Percentiles rank a stretch among this genome's conserved stretches.
Conservation (phyloP, 441 rosid species). For the Syzygium syzygioides region DNA sequence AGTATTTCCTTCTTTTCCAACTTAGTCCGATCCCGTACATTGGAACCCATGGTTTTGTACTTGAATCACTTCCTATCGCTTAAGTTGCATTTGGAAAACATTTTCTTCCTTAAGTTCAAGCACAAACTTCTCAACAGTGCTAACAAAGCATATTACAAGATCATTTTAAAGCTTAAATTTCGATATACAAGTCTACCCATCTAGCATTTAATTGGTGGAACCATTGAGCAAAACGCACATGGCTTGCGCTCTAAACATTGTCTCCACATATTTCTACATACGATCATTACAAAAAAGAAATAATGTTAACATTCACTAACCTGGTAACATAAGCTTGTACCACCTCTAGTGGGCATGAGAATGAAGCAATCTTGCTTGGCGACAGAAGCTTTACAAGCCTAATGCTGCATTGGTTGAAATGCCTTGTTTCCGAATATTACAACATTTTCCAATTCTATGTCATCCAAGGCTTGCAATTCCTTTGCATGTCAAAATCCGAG, state of each 20-base stretch:
- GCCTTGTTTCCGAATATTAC: neutral
- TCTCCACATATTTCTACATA: neutral
- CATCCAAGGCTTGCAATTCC: neutral
- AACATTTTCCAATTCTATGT: neutral
- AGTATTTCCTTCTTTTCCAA: neutral
- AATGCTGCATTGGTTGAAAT: neutral
- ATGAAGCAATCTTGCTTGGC: neutral
- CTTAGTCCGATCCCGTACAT: neutral
- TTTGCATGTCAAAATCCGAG: neutral
- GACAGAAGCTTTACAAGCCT: neutral
- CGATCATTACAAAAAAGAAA: neutral
- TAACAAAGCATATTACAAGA: neutral
- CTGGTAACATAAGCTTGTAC: neutral
- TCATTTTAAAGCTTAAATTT: neutral
- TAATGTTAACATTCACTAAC: neutral
- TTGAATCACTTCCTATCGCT: neutral
- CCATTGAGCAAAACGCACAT: neutral
- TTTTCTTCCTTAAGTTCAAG: neutral
- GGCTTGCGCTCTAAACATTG: neutral
- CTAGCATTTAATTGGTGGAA: neutral
- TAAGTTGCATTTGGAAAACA: neutral
- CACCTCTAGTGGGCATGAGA: neutral
- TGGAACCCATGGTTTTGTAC: too few species aligned
- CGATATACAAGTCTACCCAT: accelerated
- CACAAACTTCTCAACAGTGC: neutral